phyloP scores from a whole-genome alignment of 208 protist species.

The Trichomonas gallinae region DNA sequence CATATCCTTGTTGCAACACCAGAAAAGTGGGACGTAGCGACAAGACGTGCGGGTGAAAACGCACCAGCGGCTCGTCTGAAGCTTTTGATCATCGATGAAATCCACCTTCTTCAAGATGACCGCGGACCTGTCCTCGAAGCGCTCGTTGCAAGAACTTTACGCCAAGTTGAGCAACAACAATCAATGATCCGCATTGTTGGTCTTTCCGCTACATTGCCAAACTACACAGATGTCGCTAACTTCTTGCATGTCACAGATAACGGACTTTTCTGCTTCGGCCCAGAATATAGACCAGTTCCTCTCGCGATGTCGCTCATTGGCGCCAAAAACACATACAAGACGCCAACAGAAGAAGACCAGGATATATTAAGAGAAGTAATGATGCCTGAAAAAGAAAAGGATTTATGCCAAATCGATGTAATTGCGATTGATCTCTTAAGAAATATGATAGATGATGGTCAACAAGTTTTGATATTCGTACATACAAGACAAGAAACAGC shows the following conservation, averaged over 20 bases:
- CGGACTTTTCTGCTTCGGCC: constrained; percentile 55
- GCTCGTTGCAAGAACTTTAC: constrained; percentile 85
- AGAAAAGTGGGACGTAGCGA: constrained; percentile 99
- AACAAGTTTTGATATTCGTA: constrained; percentile 94
- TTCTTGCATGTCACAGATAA: constrained; percentile 86
- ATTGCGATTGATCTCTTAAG: constrained; percentile 84
- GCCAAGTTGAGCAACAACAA: constrained; percentile 48
- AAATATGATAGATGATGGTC: constrained; percentile 23
- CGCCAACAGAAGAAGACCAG: constrained; percentile 53
- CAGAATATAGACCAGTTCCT: constrained; percentile 72
- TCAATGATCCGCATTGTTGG: constrained; percentile 83
- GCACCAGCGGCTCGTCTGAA: constrained; percentile 50
- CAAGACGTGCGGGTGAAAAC: constrained; percentile 73
- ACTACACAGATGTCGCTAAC: constrained; percentile 91
- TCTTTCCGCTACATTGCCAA: constrained; percentile 95
- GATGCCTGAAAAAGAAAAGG: background rate
- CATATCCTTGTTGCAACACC: constrained; percentile 80
- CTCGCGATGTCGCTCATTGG: constrained; percentile 93
- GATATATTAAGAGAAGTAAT: background rate
- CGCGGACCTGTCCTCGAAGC: constrained; percentile 94
- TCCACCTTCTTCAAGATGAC: constrained; percentile 97
- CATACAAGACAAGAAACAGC: constrained; percentile 94
- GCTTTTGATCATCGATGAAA: constrained; percentile 89
- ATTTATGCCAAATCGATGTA: constrained; percentile 74
- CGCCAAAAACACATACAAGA: constrained; percentile 71